A percentile compares a stretch with the other conserved stretches of the same genome.
These are phyloP conservation scores for Diplotaxis tenuifolia DNA, from an alignment of 345 rosid genomes.

Conservation along the genomic window DNA sequence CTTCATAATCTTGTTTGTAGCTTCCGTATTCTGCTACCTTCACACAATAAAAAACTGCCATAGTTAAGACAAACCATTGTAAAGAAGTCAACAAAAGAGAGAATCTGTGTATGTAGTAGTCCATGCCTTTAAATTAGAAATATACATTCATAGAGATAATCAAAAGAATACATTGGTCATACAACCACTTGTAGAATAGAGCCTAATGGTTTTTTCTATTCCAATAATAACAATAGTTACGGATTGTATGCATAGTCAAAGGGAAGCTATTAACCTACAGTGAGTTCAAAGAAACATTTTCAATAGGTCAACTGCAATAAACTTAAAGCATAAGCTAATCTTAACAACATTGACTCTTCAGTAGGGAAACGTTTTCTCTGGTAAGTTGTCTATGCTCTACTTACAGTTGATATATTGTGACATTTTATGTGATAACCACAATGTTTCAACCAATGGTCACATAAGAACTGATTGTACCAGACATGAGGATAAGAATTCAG, in stretches of 20 bases:
- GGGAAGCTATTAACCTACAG: neutral
- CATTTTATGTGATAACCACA: neutral
- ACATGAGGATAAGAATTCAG: slow-evolving; percentile 15
- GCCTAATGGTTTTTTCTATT: neutral
- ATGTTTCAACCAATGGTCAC: neutral
- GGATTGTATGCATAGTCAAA: neutral
- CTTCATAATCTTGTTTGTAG: slow-evolving; percentile 55
- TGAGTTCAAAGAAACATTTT: slow-evolving; percentile 5
- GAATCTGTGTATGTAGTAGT: neutral
- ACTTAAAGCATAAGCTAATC: neutral
- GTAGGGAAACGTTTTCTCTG: neutral
- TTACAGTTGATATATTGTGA: neutral
- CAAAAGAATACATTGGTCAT: neutral
- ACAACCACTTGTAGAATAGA: neutral
- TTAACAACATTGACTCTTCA: neutral
- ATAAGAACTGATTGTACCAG: slow-evolving; percentile 11
- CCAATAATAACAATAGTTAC: neutral
- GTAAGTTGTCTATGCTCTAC: neutral
- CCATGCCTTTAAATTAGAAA: neutral
- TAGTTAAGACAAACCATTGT: neutral
- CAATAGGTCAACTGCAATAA: neutral
- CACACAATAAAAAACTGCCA: neutral
- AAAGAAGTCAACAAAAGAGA: slow-evolving; percentile 2
- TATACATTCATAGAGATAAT: neutral
- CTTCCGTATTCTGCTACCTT: slow-evolving; percentile 56